Evolutionary conservation across 2,329 filamentous ascomycete species (phyloP).

Genomic region (Orbilia oligospora): DNA sequence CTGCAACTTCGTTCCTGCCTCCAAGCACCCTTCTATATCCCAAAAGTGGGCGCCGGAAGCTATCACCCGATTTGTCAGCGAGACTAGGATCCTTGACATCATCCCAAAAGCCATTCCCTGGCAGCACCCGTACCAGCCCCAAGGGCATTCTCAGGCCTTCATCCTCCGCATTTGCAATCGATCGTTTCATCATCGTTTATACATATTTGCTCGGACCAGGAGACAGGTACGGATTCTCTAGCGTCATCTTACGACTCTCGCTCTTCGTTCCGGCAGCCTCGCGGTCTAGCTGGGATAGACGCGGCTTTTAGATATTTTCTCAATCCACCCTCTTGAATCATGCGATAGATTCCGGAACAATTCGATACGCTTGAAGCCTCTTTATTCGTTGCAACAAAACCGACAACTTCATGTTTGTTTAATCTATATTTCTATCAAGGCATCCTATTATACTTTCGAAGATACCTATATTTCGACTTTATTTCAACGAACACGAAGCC

Average conservation of each 20-base stretch:
- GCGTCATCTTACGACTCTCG: not conserved
- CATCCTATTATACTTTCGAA: conserved; percentile 2
- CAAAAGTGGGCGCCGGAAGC: conserved; percentile 6
- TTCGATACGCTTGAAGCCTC: conserved; percentile 7
- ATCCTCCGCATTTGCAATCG: not conserved
- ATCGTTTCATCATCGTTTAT: conserved; percentile 17
- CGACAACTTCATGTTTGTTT: not conserved
- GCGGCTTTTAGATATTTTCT: conserved; percentile 1
- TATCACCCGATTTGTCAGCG: conserved; percentile 50
- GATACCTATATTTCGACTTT: not conserved
- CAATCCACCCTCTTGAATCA: not conserved
- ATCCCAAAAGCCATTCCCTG: conserved; percentile 28
- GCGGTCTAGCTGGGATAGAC: conserved; percentile 42
- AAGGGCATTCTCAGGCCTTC: conserved; percentile 15
- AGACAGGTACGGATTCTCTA: not conserved
- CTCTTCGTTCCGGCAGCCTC: conserved; percentile 5
- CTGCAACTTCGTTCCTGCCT: not conserved
- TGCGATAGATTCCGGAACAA: conserved; percentile 40
- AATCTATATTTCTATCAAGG: too few relatives aligned
- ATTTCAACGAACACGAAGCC: not conserved
- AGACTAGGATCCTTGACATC: conserved; percentile 48
- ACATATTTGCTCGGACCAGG: not conserved
- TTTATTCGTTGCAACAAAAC: conserved; percentile 7
- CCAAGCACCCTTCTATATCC: not conserved
- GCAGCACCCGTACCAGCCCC: conserved; percentile 20